Percentiles rank a stretch among this genome's conserved stretches.
These are phyloP conservation scores for Globisporangium camurandrum DNA, from an alignment of 352 stramenopile species.

Conservation along the genomic window DNA sequence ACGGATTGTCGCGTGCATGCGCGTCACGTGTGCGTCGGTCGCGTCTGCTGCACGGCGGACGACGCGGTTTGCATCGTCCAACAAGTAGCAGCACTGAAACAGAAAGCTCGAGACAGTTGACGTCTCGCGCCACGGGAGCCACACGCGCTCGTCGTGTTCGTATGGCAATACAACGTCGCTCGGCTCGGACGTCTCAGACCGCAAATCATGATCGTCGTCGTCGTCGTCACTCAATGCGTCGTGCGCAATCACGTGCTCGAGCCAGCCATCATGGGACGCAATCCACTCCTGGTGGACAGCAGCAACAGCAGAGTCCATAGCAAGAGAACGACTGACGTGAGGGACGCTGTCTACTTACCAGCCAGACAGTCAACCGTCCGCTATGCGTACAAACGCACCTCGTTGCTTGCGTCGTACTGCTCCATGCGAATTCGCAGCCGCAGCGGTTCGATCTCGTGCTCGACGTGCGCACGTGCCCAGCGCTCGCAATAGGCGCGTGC, in stretches of 20 bases:
- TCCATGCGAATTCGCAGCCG: slow-evolving; percentile 53
- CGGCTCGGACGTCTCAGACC: slow-evolving; percentile 30
- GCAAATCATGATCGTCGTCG: slow-evolving; percentile 32
- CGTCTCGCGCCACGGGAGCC: slow-evolving; percentile 81
- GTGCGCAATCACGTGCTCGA: slow-evolving; percentile 52
- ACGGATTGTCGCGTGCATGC: slow-evolving; percentile 64
- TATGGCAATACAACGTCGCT: no score
- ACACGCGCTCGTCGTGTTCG: slow-evolving; percentile 81
- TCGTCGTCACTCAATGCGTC: slow-evolving; percentile 29
- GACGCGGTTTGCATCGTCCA: slow-evolving; percentile 75
- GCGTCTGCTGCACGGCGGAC: slow-evolving; percentile 33
- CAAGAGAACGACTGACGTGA: not conserved
- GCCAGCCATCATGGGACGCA: slow-evolving; percentile 60
- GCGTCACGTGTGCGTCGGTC: slow-evolving; percentile 32
- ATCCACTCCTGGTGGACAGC: slow-evolving; percentile 39
- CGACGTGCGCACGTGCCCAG: slow-evolving; percentile 48
- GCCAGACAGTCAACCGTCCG: not conserved
- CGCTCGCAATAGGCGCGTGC: slow-evolving; percentile 61
- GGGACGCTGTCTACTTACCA: no score
- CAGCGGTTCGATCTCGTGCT: slow-evolving; percentile 61
- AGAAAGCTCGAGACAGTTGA: slow-evolving; percentile 77
- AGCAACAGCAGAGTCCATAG: not conserved
- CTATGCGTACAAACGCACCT: slow-evolving; percentile 40
- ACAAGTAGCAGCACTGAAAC: slow-evolving; percentile 74
- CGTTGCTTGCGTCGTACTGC: slow-evolving; percentile 64